Conservation (phyloP, 2,329 filamentous ascomycete species). For the Xenoacremonium recifei region DNA sequence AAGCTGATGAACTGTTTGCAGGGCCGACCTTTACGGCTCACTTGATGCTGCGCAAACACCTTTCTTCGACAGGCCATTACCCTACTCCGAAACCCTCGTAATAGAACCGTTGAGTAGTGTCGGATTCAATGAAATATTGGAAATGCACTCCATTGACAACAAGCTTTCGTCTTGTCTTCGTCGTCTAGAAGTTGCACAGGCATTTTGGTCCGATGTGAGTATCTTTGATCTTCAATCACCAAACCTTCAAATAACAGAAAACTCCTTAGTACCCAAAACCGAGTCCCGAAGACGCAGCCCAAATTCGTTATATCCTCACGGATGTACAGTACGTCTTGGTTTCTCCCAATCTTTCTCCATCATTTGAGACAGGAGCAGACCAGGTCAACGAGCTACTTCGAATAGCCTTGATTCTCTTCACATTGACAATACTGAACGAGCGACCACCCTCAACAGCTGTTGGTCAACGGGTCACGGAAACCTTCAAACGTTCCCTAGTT, state of each 20-base stretch:
- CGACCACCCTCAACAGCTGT: slow-evolving; percentile 1
- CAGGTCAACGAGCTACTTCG: neutral
- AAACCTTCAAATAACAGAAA: too few relatives aligned
- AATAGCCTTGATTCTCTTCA: neutral
- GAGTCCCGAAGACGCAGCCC: neutral
- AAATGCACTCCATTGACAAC: neutral
- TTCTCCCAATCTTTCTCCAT: neutral
- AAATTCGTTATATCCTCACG: neutral
- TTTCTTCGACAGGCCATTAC: slow-evolving; percentile 1
- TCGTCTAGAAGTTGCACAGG: neutral
- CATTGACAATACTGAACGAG: slow-evolving; percentile 2
- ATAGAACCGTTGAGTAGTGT: neutral
- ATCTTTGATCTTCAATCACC: neutral
- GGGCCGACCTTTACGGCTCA: slow-evolving; percentile 3
- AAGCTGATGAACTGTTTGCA: neutral
- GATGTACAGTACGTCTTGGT: neutral
- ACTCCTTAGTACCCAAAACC: too few relatives aligned
- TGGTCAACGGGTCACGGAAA: neutral
- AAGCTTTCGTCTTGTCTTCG: neutral
- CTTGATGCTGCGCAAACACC: slow-evolving; percentile 1
- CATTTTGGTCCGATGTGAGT: neutral
- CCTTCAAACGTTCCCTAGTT: neutral
- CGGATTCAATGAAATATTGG: neutral
- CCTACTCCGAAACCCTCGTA: too few relatives aligned
- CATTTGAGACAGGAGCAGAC: neutral